Conservation (phyloP, 73 alveolate species). For the Paraurostyla sp. region DNA sequence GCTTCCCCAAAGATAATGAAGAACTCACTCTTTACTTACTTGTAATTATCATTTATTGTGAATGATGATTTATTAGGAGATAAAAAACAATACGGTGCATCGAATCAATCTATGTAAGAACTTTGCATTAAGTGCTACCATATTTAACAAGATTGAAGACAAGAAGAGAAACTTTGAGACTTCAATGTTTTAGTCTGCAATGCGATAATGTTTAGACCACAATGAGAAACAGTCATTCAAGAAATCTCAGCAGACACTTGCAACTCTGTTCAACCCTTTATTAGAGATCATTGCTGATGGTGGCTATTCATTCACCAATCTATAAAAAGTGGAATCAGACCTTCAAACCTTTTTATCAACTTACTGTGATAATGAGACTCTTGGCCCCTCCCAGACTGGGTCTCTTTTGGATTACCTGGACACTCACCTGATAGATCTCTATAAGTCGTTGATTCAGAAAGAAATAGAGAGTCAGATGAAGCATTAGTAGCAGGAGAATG, state of each 20-base stretch:
- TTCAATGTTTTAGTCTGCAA: conserved; percentile 42
- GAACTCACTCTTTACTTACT: not conserved
- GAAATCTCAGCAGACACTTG: not conserved
- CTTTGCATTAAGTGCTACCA: conserved; percentile 32
- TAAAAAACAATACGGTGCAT: not conserved
- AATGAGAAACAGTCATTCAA: conserved; percentile 19
- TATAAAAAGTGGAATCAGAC: not conserved
- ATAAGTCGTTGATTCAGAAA: not conserved
- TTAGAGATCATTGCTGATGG: not conserved
- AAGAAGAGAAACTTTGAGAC: conserved; percentile 20
- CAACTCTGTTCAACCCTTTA: not conserved
- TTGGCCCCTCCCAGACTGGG: conserved; percentile 10
- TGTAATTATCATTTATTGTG: not conserved
- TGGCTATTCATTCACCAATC: not conserved
- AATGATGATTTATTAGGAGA: not conserved
- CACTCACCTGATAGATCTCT: not conserved
- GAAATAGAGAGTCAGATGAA: not conserved
- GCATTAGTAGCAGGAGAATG: not conserved
- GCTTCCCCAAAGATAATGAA: conserved; percentile 34
- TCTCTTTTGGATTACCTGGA: conserved; percentile 2
- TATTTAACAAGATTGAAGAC: conserved; percentile 5
- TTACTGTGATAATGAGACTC: not conserved
- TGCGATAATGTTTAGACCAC: conserved; percentile 22
- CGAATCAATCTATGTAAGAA: not conserved
- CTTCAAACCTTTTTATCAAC: not conserved